phyloP scores from a whole-genome alignment of 129 eudicot species.

The Helichrysum umbraculigerum region DNA sequence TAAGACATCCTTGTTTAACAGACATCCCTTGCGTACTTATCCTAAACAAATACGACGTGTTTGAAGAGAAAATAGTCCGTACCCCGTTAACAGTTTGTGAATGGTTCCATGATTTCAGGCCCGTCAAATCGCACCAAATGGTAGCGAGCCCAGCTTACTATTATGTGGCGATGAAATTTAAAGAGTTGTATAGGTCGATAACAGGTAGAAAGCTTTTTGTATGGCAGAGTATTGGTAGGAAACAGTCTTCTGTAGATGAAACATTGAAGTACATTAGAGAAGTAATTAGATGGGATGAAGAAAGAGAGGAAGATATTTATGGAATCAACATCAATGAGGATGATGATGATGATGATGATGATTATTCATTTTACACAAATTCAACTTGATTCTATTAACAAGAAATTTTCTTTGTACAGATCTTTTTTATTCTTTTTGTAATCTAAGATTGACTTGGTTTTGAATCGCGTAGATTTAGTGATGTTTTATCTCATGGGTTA shows the following conservation, averaged over 20 bases:
- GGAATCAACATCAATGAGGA: constrained; percentile 6
- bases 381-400: constrained; percentile 17
- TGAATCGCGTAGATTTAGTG: no score
- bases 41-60: constrained; percentile 43
- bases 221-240: constrained; percentile 30
- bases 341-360: constrained; percentile 16
- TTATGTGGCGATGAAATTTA: constrained; percentile 48
- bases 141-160: constrained; percentile 43
- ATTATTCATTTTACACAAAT: neutral
- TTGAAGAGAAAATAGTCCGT: constrained; percentile 44
- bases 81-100: constrained; percentile 46
- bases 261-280: constrained; percentile 34
- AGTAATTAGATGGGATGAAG: constrained; percentile 31
- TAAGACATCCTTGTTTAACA: constrained; percentile 36
- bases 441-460: neutral
- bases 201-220: constrained; percentile 55
- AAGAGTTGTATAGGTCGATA: constrained; percentile 39
- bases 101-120: constrained; percentile 46
- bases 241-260: constrained; percentile 39
- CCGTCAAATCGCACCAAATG: constrained; percentile 33
- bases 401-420: neutral
- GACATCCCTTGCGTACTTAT: constrained; percentile 41
- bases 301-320: constrained; percentile 26
- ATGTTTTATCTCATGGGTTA: no score
- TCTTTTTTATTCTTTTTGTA: no score